phyloP scores from a whole-genome alignment of 1,284 basidiomycete genomes.

The Coniferiporia weirii region DNA sequence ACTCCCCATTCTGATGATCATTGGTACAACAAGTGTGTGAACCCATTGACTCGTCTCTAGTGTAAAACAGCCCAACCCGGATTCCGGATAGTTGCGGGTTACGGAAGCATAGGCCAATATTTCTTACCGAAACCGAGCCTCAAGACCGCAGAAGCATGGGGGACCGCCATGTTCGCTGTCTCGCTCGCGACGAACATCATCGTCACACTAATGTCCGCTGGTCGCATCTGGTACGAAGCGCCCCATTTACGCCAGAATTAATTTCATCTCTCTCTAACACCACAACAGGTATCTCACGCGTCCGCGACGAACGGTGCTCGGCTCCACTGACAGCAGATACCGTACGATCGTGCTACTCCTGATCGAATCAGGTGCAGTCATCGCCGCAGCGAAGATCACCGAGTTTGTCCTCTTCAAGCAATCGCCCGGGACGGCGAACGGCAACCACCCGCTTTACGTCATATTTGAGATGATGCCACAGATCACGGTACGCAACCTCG shows the following conservation, averaged over 20 bases:
- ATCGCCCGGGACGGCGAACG: background rate
- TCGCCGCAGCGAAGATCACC: conserved; percentile 3
- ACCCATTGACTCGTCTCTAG: background rate
- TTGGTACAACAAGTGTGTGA: conserved; percentile 1
- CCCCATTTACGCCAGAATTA: too few species aligned
- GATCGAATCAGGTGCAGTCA: conserved; percentile 1
- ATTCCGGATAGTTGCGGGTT: background rate
- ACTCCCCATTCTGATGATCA: conserved; percentile 1
- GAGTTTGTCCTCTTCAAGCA: conserved; percentile 6
- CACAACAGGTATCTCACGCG: background rate
- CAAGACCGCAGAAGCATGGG: background rate
- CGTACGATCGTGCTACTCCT: conserved; percentile 3
- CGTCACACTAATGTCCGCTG: conserved; percentile 1
- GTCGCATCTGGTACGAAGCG: conserved; percentile 1
- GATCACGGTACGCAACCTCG: background rate
- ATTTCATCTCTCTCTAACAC: too few species aligned
- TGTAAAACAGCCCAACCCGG: background rate
- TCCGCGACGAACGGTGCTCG: background rate
- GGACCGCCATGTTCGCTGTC: background rate
- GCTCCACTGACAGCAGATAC: background rate
- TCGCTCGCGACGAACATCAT: conserved; percentile 6
- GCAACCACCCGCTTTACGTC: conserved; percentile 3
- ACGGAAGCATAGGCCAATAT: conserved; percentile 3
- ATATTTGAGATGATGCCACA: conserved; percentile 7
- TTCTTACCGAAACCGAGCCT: conserved; percentile 2